These are phyloP conservation scores for Fusarium irregulare DNA, from an alignment of 2,329 filamentous ascomycete species.

Conservation along the genomic window DNA sequence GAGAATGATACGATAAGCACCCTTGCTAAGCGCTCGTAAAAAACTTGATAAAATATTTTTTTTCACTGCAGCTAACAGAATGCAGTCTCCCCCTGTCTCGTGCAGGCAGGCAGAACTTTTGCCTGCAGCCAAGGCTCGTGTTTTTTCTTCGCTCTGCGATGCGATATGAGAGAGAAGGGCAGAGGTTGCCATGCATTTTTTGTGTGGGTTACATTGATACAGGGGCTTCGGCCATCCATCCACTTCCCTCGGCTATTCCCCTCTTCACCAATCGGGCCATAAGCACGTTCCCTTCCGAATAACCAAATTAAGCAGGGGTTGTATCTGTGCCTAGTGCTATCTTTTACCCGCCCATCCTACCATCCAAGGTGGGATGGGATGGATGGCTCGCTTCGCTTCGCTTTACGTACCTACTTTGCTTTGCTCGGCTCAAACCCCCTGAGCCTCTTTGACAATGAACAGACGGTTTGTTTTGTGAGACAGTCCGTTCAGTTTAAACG, in stretches of 20 bases:
- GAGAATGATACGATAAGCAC: neutral
- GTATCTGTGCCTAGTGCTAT: neutral
- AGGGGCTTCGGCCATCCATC: neutral
- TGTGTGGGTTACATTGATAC: conserved; percentile 2
- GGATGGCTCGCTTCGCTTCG: neutral
- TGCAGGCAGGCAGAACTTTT: conserved; percentile 26
- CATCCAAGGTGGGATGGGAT: too few relatives aligned
- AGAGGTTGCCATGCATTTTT: neutral
- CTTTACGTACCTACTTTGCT: neutral
- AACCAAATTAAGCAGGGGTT: neutral
- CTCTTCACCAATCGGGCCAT: conserved; percentile 3
- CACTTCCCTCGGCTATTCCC: conserved; percentile 3
- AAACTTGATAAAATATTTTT: conserved; percentile 3
- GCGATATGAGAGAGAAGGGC: neutral
- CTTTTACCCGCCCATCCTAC: neutral
- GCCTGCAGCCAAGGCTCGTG: conserved; percentile 26
- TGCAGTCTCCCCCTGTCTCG: neutral
- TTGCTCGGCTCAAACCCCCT: neutral
- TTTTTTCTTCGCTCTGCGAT: conserved; percentile 2
- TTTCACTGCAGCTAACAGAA: conserved; percentile 6
- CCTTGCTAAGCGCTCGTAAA: conserved; percentile 1
- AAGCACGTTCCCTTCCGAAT: neutral
- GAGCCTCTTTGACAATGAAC: neutral
- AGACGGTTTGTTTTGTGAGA: neutral
- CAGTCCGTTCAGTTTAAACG: neutral